Conservation (phyloP, 352 stramenopile genomes). For the Pythium apleroticum region DNA sequence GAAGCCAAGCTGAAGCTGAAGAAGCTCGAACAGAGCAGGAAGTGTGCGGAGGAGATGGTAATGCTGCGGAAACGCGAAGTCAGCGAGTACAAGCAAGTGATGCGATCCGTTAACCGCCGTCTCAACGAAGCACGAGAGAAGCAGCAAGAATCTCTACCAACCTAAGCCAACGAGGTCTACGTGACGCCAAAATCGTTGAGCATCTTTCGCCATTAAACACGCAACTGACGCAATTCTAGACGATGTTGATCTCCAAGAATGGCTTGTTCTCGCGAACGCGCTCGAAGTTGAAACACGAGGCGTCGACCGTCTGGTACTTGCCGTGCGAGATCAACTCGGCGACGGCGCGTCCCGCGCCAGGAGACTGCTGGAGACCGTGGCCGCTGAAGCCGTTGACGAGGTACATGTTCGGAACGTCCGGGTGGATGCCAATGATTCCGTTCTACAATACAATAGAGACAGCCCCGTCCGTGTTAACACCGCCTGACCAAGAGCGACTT, state of each 20-base stretch:
- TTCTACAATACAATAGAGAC: slow-evolving; percentile 40
- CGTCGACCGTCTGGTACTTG: slow-evolving; percentile 74
- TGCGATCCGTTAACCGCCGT: slow-evolving; percentile 55
- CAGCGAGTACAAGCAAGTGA: slow-evolving; percentile 60
- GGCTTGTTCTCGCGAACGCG: slow-evolving; percentile 67
- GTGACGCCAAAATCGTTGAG: slow-evolving; percentile 43
- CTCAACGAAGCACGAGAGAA: slow-evolving; percentile 54
- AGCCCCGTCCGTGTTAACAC: background rate
- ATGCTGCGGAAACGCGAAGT: slow-evolving; percentile 50
- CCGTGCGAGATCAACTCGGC: slow-evolving; percentile 73
- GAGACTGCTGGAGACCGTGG: slow-evolving; percentile 79
- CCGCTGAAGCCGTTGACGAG: slow-evolving; percentile 85
- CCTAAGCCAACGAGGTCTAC: background rate
- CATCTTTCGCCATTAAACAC: slow-evolving; percentile 61
- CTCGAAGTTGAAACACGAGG: slow-evolving; percentile 68
- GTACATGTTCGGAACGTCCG: slow-evolving; percentile 80
- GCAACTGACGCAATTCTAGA: slow-evolving; percentile 33
- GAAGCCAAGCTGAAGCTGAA: slow-evolving; percentile 33
- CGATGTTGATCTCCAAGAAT: slow-evolving; percentile 75
- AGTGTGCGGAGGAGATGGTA: slow-evolving; percentile 54
- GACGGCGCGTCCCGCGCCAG: slow-evolving; percentile 70
- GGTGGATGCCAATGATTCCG: slow-evolving; percentile 78
- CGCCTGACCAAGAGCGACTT: background rate
- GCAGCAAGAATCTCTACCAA: slow-evolving; percentile 8
- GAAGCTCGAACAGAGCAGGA: slow-evolving; percentile 42